Evolutionary conservation across 257 asterid species (phyloP).

Genomic region (Handroanthus guayacan): DNA sequence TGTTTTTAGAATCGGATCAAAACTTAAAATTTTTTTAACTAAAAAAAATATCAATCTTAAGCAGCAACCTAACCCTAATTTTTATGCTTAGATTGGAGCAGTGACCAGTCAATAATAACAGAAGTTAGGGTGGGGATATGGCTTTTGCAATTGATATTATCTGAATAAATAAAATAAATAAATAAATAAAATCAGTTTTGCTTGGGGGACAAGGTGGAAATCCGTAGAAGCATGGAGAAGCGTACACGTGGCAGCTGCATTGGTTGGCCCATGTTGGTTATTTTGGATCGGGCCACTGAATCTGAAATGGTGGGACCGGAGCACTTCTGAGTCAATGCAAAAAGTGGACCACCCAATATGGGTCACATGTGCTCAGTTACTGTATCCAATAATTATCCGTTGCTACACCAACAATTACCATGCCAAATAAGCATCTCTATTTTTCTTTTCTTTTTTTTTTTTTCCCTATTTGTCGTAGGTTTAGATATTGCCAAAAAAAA

Average conservation of each 20-base stretch:
- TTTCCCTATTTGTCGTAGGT: too few relatives aligned
- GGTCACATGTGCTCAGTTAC: constrained; percentile 26
- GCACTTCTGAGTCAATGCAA: constrained; percentile 35
- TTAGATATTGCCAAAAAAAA: too few relatives aligned
- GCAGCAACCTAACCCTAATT: too few relatives aligned
- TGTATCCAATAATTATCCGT: constrained; percentile 21
- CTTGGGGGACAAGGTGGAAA: neutral
- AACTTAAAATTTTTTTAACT: too few relatives aligned
- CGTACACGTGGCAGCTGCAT: constrained; percentile 30
- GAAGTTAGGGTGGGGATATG: too few relatives aligned
- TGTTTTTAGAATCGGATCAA: too few relatives aligned
- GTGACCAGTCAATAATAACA: too few relatives aligned
- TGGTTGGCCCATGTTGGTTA: constrained; percentile 9
- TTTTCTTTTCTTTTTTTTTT: too few relatives aligned
- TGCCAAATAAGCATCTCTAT: too few relatives aligned
- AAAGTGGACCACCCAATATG: constrained; percentile 41
- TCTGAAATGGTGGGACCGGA: constrained; percentile 23
- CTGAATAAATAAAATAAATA: neutral
- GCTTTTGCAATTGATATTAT: too few relatives aligned
- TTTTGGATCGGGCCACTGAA: constrained; percentile 25
- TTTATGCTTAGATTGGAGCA: too few relatives aligned
- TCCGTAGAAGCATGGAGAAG: neutral
- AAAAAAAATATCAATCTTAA: too few relatives aligned
- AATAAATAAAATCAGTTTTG: constrained; percentile 4
- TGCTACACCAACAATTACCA: neutral